A percentile compares a stretch with the other conserved stretches of the same genome.
Conservation (phyloP, 352 stramenopile species). For the Elongisporangium undulatum region DNA sequence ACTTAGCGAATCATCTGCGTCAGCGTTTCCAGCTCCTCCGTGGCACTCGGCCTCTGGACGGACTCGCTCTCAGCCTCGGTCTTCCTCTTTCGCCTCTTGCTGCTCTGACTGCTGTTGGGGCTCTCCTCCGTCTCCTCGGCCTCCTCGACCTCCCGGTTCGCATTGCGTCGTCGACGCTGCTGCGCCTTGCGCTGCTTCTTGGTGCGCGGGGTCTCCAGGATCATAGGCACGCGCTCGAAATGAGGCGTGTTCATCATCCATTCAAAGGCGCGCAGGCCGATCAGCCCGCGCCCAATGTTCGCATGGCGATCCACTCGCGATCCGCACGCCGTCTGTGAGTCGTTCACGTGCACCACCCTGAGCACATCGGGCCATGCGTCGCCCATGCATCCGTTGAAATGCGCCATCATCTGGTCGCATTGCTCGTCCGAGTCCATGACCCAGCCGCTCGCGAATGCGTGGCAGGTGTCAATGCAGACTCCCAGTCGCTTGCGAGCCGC, state of each 20-base stretch:
- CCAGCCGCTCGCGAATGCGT: conserved; percentile 31
- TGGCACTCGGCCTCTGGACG: not conserved
- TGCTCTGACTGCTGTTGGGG: not conserved
- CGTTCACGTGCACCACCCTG: conserved; percentile 44
- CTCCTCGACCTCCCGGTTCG: not conserved
- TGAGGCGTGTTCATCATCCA: conserved; percentile 33
- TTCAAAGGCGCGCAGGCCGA: conserved; percentile 25
- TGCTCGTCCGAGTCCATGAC: conserved; percentile 11
- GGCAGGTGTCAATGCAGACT: conserved; percentile 44
- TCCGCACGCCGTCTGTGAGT: conserved; percentile 26
- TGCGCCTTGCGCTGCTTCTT: conserved; percentile 4
- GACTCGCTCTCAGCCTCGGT: not conserved
- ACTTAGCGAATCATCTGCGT: not conserved
- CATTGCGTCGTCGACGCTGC: not conserved
- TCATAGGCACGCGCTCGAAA: conserved; percentile 36
- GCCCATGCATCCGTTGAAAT: conserved; percentile 22
- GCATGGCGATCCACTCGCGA: conserved; percentile 32
- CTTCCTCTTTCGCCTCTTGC: not conserved
- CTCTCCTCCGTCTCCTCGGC: not conserved
- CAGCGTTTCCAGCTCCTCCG: conserved; percentile 7
- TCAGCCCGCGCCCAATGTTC: conserved; percentile 30
- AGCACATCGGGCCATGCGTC: conserved; percentile 21
- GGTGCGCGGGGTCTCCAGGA: conserved; percentile 35
- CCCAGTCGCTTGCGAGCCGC: conserved; percentile 13
- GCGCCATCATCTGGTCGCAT: conserved; percentile 29